These are phyloP conservation scores for Centrapalus pauciflorus DNA, from an alignment of 129 eudicot genomes.

Conservation along the genomic window DNA sequence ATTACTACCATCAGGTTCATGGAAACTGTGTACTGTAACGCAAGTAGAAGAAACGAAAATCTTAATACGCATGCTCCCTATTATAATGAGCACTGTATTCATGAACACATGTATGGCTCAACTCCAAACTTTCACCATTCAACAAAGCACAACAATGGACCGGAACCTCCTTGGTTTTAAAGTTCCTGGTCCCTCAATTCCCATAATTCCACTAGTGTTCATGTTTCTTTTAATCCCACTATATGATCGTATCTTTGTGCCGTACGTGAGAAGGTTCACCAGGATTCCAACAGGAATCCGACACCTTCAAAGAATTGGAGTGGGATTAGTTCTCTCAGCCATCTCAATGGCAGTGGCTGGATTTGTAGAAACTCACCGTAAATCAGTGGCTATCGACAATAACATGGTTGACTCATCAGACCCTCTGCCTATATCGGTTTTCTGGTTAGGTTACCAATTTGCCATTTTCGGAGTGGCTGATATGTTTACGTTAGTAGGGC, in stretches of 20 bases:
- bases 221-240: slow-evolving; percentile 55
- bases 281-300: slow-evolving; percentile 67
- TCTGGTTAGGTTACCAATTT: slow-evolving; percentile 78
- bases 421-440: slow-evolving; percentile 57
- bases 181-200: slow-evolving; percentile 67
- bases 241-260: slow-evolving; percentile 64
- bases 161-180: slow-evolving; percentile 48
- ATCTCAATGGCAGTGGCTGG: slow-evolving; percentile 74
- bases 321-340: slow-evolving; percentile 63
- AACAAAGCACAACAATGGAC: slow-evolving; percentile 73
- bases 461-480: slow-evolving; percentile 71
- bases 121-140: slow-evolving; percentile 75
- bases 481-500: slow-evolving; percentile 70
- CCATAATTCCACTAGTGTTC: slow-evolving; percentile 54
- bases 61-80: slow-evolving; percentile 67
- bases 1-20: slow-evolving; percentile 31
- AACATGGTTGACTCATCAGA: slow-evolving; percentile 60
- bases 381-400: slow-evolving; percentile 45
- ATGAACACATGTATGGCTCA: slow-evolving; percentile 89
- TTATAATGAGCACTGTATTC: slow-evolving; percentile 65
- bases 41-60: slow-evolving; percentile 78
- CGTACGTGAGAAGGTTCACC: slow-evolving; percentile 43
- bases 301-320: slow-evolving; percentile 67
- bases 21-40: slow-evolving; percentile 65
- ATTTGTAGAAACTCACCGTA: slow-evolving; percentile 58